phyloP scores from a whole-genome alignment of 139 green algal genomes.

The Closterium sp. region DNA sequence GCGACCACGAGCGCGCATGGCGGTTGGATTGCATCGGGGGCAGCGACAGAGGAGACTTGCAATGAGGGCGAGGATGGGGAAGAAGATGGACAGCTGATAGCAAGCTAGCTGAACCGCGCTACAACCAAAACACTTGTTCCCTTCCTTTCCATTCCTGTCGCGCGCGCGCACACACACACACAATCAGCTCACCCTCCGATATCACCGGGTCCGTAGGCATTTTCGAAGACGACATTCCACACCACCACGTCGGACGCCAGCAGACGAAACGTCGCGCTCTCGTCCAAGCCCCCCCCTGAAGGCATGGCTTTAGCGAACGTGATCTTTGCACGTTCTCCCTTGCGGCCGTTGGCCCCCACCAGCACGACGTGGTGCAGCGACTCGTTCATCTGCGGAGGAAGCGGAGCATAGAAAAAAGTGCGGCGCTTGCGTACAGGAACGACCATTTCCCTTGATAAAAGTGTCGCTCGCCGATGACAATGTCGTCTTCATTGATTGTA shows the following conservation, averaged over 20 bases:
- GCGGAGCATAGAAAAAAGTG: no score
- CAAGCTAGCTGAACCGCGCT: not conserved
- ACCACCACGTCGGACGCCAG: not conserved
- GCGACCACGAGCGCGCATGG: not conserved
- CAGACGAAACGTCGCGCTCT: not conserved
- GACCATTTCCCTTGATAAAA: no score
- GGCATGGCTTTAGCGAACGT: not conserved
- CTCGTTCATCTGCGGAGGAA: not conserved
- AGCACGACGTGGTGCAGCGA: not conserved
- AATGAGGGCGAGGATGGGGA: not conserved
- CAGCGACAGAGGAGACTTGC: not conserved
- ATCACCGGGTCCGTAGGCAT: not conserved
- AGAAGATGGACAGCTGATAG: not conserved
- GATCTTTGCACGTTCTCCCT: not conserved
- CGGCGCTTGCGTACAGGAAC: no score
- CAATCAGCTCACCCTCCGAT: not conserved
- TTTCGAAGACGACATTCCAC: not conserved
- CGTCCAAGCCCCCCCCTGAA: not conserved
- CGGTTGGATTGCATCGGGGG: not conserved
- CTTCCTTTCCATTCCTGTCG: not conserved
- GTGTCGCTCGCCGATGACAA: no score
- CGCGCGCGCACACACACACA: not conserved
- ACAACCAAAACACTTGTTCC: not conserved
- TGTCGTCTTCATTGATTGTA: no score
- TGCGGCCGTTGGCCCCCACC: not conserved